Evolutionary conservation across 108 stramenopile genomes (phyloP).

Genomic region (Chaetoceros tenuissimus): DNA sequence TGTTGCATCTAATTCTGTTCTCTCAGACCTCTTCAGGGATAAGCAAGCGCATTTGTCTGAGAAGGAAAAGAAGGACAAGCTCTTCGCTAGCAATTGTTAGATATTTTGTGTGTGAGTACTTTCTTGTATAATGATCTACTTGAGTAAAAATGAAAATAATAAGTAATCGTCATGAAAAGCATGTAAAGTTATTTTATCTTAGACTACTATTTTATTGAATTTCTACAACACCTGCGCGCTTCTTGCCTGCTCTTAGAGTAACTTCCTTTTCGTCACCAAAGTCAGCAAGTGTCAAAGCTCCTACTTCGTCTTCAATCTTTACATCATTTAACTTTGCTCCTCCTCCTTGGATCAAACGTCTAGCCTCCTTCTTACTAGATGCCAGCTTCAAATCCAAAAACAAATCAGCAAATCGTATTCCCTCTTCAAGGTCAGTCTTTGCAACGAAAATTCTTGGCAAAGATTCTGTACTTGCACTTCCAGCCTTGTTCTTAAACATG

Average conservation of each 20-base stretch:
- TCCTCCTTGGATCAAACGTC: constrained; percentile 87
- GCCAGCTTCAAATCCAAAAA: constrained; percentile 75
- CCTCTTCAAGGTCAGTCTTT: constrained; percentile 27
- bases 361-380: constrained; percentile 87
- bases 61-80: constrained; percentile 33
- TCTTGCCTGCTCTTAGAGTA: constrained; percentile 77
- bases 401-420: constrained; percentile 69
- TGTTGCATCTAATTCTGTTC: constrained; percentile 23
- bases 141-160: no score
- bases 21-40: constrained; percentile 35
- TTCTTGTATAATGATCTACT: no score
- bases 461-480: constrained; percentile 41
- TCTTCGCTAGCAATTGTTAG: constrained; percentile 35
- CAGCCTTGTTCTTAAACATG: constrained; percentile 60
- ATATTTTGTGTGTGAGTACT: no score
- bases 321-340: constrained; percentile 71
- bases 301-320: constrained; percentile 60
- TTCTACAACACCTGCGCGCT: constrained; percentile 84
- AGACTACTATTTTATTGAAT: constrained; percentile 37
- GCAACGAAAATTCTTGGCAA: constrained; percentile 54
- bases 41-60: constrained; percentile 10
- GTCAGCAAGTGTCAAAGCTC: constrained; percentile 34
- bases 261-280: constrained; percentile 61
- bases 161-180: no score
- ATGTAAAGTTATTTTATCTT: no score